These are phyloP conservation scores for Daldinia caldariorum DNA, from an alignment of 495 filamentous ascomycete genomes.

Conservation along the genomic window DNA sequence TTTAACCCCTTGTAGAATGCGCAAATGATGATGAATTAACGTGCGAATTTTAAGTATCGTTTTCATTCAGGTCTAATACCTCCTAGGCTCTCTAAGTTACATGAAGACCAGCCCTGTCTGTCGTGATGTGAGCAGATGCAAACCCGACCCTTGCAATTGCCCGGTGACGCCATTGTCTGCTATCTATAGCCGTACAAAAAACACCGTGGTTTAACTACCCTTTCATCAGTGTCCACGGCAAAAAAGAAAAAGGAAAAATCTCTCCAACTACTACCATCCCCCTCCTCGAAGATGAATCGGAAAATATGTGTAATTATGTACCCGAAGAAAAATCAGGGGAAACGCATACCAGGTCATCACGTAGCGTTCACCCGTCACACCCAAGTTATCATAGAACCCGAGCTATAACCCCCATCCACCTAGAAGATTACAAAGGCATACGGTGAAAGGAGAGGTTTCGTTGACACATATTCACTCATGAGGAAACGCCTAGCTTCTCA, in stretches of 20 bases:
- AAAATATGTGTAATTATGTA: constrained; percentile 45
- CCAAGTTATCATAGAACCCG: constrained; percentile 21
- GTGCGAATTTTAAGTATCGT: constrained; percentile 25
- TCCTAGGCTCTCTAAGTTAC: constrained; percentile 39
- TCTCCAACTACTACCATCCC: constrained; percentile 40
- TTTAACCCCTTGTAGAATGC: not conserved
- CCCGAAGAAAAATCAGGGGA: constrained; percentile 44
- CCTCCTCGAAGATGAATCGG: constrained; percentile 22
- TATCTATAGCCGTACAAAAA: constrained; percentile 40
- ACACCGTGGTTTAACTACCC: constrained; percentile 18
- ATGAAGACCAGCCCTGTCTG: constrained; percentile 40
- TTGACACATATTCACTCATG: constrained; percentile 37
- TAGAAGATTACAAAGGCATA: constrained; percentile 50
- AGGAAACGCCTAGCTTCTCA: constrained; percentile 57
- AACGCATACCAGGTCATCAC: constrained; percentile 32
- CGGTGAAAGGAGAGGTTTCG: constrained; percentile 33
- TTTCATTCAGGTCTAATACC: constrained; percentile 38
- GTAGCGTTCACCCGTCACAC: constrained; percentile 38
- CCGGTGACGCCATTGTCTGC: constrained; percentile 38
- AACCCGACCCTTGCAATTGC: constrained; percentile 39
- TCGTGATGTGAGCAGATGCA: constrained; percentile 42
- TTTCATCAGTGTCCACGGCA: constrained; percentile 33
- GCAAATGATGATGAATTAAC: not conserved
- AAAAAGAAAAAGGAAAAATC: constrained; percentile 39
- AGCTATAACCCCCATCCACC: constrained; percentile 27